These are phyloP conservation scores for Talaromyces adpressus DNA, from an alignment of 495 filamentous ascomycete genomes.

Conservation along the genomic window DNA sequence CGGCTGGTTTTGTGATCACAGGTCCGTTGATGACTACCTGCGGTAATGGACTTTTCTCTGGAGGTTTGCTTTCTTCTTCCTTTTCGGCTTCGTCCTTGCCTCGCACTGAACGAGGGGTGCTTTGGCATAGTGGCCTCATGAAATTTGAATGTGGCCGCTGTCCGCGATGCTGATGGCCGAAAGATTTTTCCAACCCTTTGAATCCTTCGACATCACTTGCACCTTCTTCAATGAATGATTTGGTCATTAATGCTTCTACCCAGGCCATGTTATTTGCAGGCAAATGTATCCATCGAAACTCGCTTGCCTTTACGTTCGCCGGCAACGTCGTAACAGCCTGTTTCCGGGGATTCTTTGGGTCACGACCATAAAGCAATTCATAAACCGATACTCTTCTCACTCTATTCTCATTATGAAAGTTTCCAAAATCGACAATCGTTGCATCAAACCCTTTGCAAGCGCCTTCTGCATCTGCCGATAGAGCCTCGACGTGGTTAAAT, in stretches of 20 bases:
- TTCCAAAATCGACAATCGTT: constrained; percentile 62
- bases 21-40: constrained; percentile 17
- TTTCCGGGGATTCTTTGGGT: constrained; percentile 42
- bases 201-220: constrained; percentile 60
- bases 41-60: not conserved
- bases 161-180: constrained; percentile 58
- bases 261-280: constrained; percentile 56
- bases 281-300: constrained; percentile 66
- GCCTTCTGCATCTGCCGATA: constrained; percentile 47
- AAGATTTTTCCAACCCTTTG: constrained; percentile 58
- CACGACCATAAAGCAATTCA: constrained; percentile 56
- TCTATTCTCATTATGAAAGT: constrained; percentile 57
- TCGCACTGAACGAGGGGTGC: constrained; percentile 41
- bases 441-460: constrained; percentile 58
- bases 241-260: constrained; percentile 58
- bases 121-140: constrained; percentile 58
- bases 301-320: constrained; percentile 44
- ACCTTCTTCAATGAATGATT: constrained; percentile 60
- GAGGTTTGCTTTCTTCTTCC: not conserved
- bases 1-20: constrained; percentile 5
- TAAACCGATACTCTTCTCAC: constrained; percentile 47
- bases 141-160: constrained; percentile 57
- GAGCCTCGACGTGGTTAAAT: constrained; percentile 40
- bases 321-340: constrained; percentile 47
- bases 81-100: constrained; percentile 13